These are phyloP conservation scores for Primulina tabacum DNA, from an alignment of 257 asterid genomes.

Conservation along the genomic window DNA sequence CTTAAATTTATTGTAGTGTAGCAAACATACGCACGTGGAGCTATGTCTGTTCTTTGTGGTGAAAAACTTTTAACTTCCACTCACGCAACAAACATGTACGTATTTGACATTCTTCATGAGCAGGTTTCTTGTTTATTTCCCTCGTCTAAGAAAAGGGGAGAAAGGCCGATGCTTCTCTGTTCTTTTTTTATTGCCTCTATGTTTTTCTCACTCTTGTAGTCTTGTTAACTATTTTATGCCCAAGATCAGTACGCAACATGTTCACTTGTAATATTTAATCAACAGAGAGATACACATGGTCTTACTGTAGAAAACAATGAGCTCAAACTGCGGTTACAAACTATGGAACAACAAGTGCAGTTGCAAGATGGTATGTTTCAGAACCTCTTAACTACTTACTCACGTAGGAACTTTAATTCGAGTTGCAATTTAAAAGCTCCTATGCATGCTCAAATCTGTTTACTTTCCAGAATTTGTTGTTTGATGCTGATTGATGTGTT, in stretches of 20 bases:
- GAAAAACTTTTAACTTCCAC: background rate
- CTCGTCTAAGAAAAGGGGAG: background rate
- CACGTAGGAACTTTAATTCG: background rate
- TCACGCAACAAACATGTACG: no score
- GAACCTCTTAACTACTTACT: no score
- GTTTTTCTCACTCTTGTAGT: background rate
- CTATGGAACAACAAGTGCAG: constrained; percentile 95
- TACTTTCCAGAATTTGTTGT: background rate
- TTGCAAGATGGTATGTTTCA: constrained; percentile 74
- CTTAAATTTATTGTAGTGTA: constrained; percentile 8
- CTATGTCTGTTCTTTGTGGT: constrained; percentile 3
- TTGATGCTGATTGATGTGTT: constrained; percentile 8
- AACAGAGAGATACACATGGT: constrained; percentile 93
- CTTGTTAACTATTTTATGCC: constrained; percentile 3
- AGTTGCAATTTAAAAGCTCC: background rate
- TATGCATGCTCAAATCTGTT: background rate
- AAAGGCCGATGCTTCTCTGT: background rate
- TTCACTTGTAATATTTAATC: constrained; percentile 20
- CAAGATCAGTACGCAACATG: constrained; percentile 3
- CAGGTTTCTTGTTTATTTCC: constrained; percentile 4
- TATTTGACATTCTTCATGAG: background rate
- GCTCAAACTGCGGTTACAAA: constrained; percentile 85
- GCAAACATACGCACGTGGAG: background rate
- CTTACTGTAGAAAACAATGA: constrained; percentile 85
- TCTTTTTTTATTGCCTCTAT: background rate